Percentiles rank a stretch among this genome's conserved stretches.
Evolutionary conservation across 495 filamentous ascomycete species (phyloP).

Genomic region (Pyronema domesticum): DNA sequence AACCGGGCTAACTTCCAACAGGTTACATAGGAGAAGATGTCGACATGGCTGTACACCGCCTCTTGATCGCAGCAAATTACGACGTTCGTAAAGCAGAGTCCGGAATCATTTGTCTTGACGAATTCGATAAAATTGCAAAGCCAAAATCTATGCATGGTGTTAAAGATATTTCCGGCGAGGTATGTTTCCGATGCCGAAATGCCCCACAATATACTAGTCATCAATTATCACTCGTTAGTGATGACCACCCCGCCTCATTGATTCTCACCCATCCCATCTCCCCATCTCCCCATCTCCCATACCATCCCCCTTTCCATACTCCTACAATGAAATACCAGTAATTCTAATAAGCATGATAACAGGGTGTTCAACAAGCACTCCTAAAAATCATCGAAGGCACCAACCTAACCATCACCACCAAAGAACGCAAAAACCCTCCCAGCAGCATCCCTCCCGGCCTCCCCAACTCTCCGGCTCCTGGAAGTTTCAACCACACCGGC

Average conservation of each 20-base stretch:
- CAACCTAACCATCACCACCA: constrained; percentile 72
- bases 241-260: not conserved
- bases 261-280: too few species aligned
- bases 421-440: constrained; percentile 43
- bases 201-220: constrained; percentile 58
- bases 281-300: too few species aligned
- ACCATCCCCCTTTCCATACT: too few species aligned
- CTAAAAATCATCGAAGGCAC: constrained; percentile 94
- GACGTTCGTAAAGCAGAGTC: constrained; percentile 66
- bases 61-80: constrained; percentile 80
- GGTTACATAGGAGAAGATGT: constrained; percentile 96
- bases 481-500: constrained; percentile 22
- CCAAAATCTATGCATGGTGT: constrained; percentile 47
- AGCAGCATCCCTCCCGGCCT: constrained; percentile 1
- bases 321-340: too few species aligned
- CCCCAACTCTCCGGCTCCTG: constrained; percentile 11
- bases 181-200: constrained; percentile 32
- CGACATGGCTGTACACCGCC: constrained; percentile 75
- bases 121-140: constrained; percentile 88
- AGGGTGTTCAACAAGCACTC: constrained; percentile 84
- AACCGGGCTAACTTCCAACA: constrained; percentile 29
- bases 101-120: constrained; percentile 88
- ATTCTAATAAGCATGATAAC: too few species aligned
- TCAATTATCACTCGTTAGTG: constrained; percentile 27
- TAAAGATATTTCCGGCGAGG: constrained; percentile 25